Percentiles rank a stretch among this genome's conserved stretches.
These are phyloP conservation scores for Copromyces sp. DNA, from an alignment of 495 filamentous ascomycete species.

Conservation along the genomic window DNA sequence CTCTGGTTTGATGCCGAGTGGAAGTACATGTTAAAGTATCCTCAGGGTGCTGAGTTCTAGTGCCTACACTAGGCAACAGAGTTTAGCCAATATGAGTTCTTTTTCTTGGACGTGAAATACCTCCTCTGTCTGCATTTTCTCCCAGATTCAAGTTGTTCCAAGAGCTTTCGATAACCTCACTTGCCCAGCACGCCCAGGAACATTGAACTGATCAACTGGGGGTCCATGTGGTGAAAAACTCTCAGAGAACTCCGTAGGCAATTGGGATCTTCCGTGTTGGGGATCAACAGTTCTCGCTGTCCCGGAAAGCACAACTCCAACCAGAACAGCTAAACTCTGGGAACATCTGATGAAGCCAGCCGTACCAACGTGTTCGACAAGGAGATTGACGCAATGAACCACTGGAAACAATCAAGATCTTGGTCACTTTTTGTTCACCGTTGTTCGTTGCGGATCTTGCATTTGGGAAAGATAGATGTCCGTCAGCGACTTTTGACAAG, in stretches of 20 bases:
- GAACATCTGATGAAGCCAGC: neutral
- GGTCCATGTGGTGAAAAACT: neutral
- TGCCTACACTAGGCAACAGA: neutral
- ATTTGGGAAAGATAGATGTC: neutral
- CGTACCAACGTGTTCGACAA: neutral
- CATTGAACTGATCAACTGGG: neutral
- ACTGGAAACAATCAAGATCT: neutral
- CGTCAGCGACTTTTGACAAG: neutral
- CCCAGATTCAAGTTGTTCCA: neutral
- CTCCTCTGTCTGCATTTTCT: no score
- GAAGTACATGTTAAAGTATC: neutral
- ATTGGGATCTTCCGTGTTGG: neutral
- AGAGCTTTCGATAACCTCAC: neutral
- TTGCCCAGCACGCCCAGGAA: neutral
- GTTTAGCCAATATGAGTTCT: neutral
- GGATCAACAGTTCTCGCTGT: neutral
- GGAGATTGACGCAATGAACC: neutral
- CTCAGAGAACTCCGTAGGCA: neutral
- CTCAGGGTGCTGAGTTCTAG: neutral
- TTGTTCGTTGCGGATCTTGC: neutral
- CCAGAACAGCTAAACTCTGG: neutral
- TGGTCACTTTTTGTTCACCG: neutral
- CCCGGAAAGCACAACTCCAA: neutral
- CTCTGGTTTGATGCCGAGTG: neutral
- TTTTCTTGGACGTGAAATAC: neutral